These are phyloP conservation scores for Dryas octopetala DNA, from an alignment of 306 rosid genomes.

Conservation along the genomic window DNA sequence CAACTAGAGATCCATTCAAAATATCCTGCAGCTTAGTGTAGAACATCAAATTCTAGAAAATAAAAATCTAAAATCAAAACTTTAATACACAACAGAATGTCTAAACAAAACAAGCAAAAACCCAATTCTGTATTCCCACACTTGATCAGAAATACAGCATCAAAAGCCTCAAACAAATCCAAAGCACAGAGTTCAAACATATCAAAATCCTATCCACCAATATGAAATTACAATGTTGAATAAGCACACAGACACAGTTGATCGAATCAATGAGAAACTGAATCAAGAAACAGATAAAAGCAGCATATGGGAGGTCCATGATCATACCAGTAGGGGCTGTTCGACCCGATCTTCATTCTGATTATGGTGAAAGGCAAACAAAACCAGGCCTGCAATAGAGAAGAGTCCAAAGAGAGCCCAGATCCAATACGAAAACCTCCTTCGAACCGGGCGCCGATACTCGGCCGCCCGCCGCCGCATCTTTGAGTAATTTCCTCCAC, in stretches of 20 bases:
- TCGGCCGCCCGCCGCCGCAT: slow-evolving; percentile 99
- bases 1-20: slow-evolving; percentile 10
- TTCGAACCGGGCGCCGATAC: slow-evolving; percentile 92
- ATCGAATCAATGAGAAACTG: slow-evolving; percentile 3
- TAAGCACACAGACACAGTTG: background rate
- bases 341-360: slow-evolving; percentile 76
- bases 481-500: slow-evolving; percentile 45
- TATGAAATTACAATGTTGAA: slow-evolving; percentile 12
- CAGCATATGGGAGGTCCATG: background rate
- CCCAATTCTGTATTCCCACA: background rate
- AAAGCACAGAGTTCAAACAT: slow-evolving; percentile 7
- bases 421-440: slow-evolving; percentile 92
- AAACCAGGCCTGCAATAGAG: slow-evolving; percentile 56
- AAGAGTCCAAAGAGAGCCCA: slow-evolving; percentile 70
- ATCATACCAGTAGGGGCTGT: slow-evolving; percentile 53
- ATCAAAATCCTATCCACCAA: background rate
- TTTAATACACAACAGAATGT: background rate
- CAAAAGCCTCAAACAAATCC: slow-evolving; percentile 10
- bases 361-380: slow-evolving; percentile 80
- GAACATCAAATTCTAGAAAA: too few relatives aligned
- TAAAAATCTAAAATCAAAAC: background rate
- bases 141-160: slow-evolving; percentile 1
- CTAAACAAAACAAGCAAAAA: background rate
- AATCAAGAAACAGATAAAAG: slow-evolving; percentile 10
- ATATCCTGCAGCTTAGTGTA: background rate